These are phyloP conservation scores for Lycium barbarum DNA, from an alignment of 257 asterid genomes.

Conservation along the genomic window DNA sequence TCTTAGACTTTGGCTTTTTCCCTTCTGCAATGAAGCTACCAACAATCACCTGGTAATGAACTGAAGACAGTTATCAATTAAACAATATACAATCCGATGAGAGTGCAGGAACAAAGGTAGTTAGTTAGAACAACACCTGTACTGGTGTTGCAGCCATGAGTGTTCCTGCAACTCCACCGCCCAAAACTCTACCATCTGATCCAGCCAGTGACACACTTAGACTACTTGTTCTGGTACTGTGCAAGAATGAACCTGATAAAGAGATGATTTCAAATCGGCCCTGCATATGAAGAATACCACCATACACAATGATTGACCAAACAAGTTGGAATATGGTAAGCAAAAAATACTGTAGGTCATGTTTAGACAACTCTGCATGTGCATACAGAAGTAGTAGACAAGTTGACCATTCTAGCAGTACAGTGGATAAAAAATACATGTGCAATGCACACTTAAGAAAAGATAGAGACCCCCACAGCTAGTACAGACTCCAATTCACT, in stretches of 20 bases:
- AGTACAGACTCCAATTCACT: neutral
- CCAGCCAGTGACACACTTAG: constrained; percentile 82
- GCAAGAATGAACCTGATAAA: constrained; percentile 70
- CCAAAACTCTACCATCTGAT: constrained; percentile 74
- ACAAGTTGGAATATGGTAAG: neutral
- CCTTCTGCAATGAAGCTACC: constrained; percentile 89
- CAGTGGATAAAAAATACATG: neutral
- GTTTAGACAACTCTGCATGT: neutral
- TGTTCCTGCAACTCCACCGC: constrained; percentile 83
- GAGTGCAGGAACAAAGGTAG: neutral
- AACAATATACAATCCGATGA: neutral
- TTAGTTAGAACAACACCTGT: constrained; percentile 54
- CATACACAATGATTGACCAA: constrained; percentile 14
- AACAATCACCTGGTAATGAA: constrained; percentile 61
- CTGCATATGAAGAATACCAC: constrained; percentile 46
- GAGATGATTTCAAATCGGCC: constrained; percentile 81
- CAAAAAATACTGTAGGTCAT: neutral
- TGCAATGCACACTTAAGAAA: neutral
- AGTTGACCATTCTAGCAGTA: neutral
- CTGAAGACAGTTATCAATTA: neutral
- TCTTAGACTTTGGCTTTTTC: constrained; percentile 52
- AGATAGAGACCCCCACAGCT: neutral
- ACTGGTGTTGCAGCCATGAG: constrained; percentile 83
- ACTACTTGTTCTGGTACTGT: constrained; percentile 54
- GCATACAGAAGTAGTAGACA: neutral